Conservation (phyloP, 2,329 filamentous ascomycete genomes). For the Grosmannia huntii region DNA sequence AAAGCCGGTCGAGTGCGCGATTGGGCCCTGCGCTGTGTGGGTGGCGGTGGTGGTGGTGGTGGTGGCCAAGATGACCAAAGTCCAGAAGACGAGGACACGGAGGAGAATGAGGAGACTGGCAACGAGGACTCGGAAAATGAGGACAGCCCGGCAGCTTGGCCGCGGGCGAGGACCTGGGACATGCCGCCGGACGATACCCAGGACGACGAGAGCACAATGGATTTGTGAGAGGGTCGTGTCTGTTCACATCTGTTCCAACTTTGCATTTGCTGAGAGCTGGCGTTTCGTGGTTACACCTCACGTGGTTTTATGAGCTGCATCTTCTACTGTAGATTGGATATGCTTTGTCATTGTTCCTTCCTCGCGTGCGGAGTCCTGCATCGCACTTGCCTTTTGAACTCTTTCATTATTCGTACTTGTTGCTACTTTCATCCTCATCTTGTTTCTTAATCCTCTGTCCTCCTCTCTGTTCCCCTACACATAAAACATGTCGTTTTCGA, state of each 20-base stretch:
- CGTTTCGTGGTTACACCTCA: too few relatives aligned
- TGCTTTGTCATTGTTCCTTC: too few relatives aligned
- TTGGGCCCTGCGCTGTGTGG: slow-evolving; percentile 64
- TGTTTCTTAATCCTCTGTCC: background rate
- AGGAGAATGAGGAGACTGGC: background rate
- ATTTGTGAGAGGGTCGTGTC: background rate
- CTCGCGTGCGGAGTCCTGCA: too few relatives aligned
- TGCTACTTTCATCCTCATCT: too few relatives aligned
- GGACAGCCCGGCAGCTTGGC: background rate
- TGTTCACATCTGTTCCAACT: too few relatives aligned
- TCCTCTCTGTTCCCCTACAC: slow-evolving; percentile 23
- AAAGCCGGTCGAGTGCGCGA: slow-evolving; percentile 57
- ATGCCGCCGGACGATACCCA: slow-evolving; percentile 18
- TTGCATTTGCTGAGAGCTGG: too few relatives aligned
- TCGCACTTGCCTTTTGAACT: too few relatives aligned
- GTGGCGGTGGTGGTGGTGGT: slow-evolving; percentile 1
- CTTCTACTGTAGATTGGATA: too few relatives aligned
- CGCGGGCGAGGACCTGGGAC: slow-evolving; percentile 12
- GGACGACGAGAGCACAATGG: background rate
- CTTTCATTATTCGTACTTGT: background rate
- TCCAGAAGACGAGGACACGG: background rate
- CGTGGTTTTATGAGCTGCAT: too few relatives aligned
- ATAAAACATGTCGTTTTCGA: slow-evolving; percentile 43
- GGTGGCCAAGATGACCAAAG: background rate
- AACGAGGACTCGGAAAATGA: too few relatives aligned